Percentiles rank a stretch among this genome's conserved stretches.
phyloP scores from a whole-genome alignment of 2,329 filamentous ascomycete species.

The Pseudogymnoascus sp. region DNA sequence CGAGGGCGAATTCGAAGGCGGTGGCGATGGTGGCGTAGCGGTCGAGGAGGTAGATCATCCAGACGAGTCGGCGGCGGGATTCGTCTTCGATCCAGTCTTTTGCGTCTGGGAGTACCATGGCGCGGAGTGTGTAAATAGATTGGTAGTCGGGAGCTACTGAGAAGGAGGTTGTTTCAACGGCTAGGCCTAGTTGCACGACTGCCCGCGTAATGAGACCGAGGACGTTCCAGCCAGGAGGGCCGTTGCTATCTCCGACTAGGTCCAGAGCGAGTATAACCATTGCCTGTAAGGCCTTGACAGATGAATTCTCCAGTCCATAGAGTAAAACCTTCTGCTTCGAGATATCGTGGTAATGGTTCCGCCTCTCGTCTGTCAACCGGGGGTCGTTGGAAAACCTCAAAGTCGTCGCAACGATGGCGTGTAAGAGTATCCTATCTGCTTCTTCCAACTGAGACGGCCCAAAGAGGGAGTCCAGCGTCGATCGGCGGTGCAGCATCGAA shows the following conservation, averaged over 20 bases:
- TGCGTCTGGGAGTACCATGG: conserved; percentile 76
- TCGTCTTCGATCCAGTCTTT: conserved; percentile 87
- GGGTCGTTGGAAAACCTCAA: conserved; percentile 74
- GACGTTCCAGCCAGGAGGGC: conserved; percentile 86
- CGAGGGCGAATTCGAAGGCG: conserved; percentile 82
- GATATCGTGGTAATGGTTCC: conserved; percentile 66
- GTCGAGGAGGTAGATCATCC: conserved; percentile 89
- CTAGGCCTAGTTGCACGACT: conserved; percentile 78
- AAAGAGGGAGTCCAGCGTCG: conserved; percentile 75
- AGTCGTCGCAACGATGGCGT: conserved; percentile 83
- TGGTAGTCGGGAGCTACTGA: conserved; percentile 70
- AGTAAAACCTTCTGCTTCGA: conserved; percentile 82
- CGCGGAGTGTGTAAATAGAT: conserved; percentile 82
- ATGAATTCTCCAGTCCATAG: conserved; percentile 83
- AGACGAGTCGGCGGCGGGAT: conserved; percentile 74
- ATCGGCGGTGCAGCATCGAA: conserved; percentile 78
- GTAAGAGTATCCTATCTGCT: conserved; percentile 72
- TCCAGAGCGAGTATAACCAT: conserved; percentile 81
- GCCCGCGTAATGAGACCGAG: conserved; percentile 82
- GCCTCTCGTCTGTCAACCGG: conserved; percentile 63
- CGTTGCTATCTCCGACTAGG: conserved; percentile 78
- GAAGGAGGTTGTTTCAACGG: conserved; percentile 73
- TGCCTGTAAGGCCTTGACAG: conserved; percentile 79
- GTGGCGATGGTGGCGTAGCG: conserved; percentile 86
- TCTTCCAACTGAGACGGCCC: conserved; percentile 69